phyloP scores from a whole-genome alignment of 2,329 filamentous ascomycete species.

The Fusarium sp. region DNA sequence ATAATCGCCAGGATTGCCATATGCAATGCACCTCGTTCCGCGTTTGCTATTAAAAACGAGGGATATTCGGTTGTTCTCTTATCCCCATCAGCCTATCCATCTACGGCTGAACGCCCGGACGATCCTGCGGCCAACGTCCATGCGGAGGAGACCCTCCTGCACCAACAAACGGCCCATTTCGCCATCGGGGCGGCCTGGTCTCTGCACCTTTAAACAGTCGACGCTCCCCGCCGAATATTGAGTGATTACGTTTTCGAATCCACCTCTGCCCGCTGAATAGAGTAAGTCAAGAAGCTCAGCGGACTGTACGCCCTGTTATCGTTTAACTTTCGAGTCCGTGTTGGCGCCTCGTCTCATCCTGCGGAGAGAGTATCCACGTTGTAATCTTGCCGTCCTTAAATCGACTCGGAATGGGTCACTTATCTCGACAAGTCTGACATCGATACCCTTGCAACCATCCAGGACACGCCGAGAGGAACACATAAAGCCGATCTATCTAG shows the following conservation, averaged over 20 bases:
- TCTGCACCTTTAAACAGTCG: slow-evolving; percentile 14
- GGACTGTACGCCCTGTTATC: neutral
- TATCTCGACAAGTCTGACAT: neutral
- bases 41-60: slow-evolving; percentile 10
- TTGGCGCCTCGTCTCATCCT: slow-evolving; percentile 1
- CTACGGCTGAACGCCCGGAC: slow-evolving; percentile 8
- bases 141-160: slow-evolving; percentile 6
- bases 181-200: slow-evolving; percentile 12
- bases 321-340: neutral
- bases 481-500: neutral
- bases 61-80: slow-evolving; percentile 9
- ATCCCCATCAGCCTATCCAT: slow-evolving; percentile 14
- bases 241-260: slow-evolving; percentile 39
- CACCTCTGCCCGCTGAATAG: slow-evolving; percentile 31
- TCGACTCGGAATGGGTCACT: neutral
- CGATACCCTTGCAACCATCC: neutral
- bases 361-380: neutral
- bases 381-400: neutral
- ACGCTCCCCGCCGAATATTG: slow-evolving; percentile 14
- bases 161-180: slow-evolving; percentile 11
- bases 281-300: slow-evolving; percentile 16
- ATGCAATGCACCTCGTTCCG: neutral
- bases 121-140: slow-evolving; percentile 10
- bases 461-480: slow-evolving; percentile 1
- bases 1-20: neutral